A percentile compares a stretch with the other conserved stretches of the same genome.
Conservation (phyloP, 1,284 basidiomycete species). For the Apiotrichum gamsii region DNA sequence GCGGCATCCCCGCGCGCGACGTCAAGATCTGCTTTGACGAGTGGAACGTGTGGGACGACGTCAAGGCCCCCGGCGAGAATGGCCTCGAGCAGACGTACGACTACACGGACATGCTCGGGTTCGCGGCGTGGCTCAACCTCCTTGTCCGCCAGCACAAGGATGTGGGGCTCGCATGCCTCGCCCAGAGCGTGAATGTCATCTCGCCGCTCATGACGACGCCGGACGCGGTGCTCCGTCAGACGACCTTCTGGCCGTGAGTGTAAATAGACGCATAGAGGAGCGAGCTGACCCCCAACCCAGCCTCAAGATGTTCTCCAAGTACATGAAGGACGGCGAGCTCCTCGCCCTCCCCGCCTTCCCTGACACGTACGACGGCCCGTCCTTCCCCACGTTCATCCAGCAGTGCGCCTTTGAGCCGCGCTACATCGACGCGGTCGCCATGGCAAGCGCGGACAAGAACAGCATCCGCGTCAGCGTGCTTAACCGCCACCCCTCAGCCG, state of each 20-base stretch:
- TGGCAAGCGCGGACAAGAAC: constrained; percentile 31
- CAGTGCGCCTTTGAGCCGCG: constrained; percentile 22
- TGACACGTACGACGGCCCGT: constrained; percentile 37
- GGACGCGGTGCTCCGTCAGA: not conserved
- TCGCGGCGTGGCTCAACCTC: constrained; percentile 59
- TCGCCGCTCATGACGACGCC: constrained; percentile 37
- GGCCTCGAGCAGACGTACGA: constrained; percentile 59
- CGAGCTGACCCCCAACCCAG: constrained; percentile 6
- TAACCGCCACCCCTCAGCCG: constrained; percentile 36
- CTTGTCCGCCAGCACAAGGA: constrained; percentile 60
- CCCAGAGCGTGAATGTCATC: constrained; percentile 53
- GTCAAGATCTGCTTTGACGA: constrained; percentile 54
- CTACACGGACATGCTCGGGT: constrained; percentile 58
- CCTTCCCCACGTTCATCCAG: constrained; percentile 35
- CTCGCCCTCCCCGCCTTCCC: constrained; percentile 23
- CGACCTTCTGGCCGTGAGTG: constrained; percentile 31
- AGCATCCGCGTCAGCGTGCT: constrained; percentile 29
- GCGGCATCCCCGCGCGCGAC: constrained; percentile 23
- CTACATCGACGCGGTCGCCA: constrained; percentile 32
- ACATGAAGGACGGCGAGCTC: constrained; percentile 36
- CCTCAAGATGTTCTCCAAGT: constrained; percentile 31
- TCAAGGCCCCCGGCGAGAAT: constrained; percentile 38
- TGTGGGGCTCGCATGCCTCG: constrained; percentile 59
- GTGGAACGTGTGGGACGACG: constrained; percentile 41
- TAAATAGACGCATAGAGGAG: too few relatives aligned